A percentile compares a stretch with the other conserved stretches of the same genome.
These are phyloP conservation scores for Trichocladium uniseriatum DNA, from an alignment of 495 filamentous ascomycete genomes.

Conservation along the genomic window DNA sequence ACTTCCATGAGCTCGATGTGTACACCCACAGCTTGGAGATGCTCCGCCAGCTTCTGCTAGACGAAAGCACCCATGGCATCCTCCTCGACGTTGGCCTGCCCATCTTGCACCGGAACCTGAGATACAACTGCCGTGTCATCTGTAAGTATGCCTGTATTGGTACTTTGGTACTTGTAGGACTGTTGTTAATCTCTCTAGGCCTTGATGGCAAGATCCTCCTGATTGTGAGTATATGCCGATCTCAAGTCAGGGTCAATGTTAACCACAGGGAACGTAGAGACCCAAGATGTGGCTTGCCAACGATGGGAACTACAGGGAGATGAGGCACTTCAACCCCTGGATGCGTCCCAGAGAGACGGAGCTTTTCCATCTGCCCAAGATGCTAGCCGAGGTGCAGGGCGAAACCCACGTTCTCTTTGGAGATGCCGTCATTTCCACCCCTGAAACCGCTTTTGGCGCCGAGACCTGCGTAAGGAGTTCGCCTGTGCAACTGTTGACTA, in stretches of 20 bases:
- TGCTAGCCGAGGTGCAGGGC: constrained; percentile 53
- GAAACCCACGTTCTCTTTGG: constrained; percentile 57
- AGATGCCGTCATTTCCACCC: constrained; percentile 64
- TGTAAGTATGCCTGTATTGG: constrained; percentile 9
- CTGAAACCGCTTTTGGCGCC: constrained; percentile 59
- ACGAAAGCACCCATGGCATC: constrained; percentile 62
- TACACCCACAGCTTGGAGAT: constrained; percentile 68
- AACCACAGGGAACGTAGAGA: constrained; percentile 21
- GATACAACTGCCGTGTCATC: constrained; percentile 70
- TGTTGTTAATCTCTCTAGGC: constrained; percentile 11
- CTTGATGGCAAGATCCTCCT: constrained; percentile 60
- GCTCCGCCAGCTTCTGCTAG: constrained; percentile 52
- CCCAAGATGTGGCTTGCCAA: constrained; percentile 81
- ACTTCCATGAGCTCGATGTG: constrained; percentile 54
- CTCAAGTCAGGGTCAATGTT: not conserved
- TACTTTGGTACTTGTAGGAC: too few species aligned
- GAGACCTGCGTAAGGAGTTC: constrained; percentile 50
- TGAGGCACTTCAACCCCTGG: constrained; percentile 51
- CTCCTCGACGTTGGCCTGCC: constrained; percentile 71
- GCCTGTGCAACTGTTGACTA: too few species aligned
- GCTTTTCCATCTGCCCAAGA: constrained; percentile 61
- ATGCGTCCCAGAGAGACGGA: constrained; percentile 46
- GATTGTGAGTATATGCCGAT: constrained; percentile 34
- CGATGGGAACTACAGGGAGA: constrained; percentile 66
- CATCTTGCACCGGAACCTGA: constrained; percentile 54